phyloP scores from a whole-genome alignment of 495 filamentous ascomycete genomes.

The Parathielavia appendiculata region DNA sequence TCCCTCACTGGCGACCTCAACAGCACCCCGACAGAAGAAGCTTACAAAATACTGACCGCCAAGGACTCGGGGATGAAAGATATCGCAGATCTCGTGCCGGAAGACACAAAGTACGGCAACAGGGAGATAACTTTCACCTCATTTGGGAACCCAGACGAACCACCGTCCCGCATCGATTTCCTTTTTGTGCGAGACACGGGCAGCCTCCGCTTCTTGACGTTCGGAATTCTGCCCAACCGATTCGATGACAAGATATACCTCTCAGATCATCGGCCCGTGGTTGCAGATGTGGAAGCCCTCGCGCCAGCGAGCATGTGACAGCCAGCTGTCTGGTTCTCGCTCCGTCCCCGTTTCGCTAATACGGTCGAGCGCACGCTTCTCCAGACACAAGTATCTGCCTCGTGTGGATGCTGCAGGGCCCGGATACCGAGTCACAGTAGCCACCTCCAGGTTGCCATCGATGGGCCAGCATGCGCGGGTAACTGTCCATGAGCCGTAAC shows the following conservation, averaged over 20 bases:
- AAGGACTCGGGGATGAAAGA: conserved; percentile 28
- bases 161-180: conserved; percentile 31
- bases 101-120: conserved; percentile 29
- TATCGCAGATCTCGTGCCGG: conserved; percentile 24
- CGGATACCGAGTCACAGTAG: too few relatives aligned
- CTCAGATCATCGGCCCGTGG: conserved; percentile 72
- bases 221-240: conserved; percentile 55
- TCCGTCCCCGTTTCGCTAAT: too few relatives aligned
- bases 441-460: too few relatives aligned
- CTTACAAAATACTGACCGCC: conserved; percentile 53
- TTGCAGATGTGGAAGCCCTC: conserved; percentile 54
- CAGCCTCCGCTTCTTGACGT: conserved; percentile 31
- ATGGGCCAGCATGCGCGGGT: too few relatives aligned
- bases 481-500: too few relatives aligned
- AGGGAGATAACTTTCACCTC: conserved; percentile 54
- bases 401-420: too few relatives aligned
- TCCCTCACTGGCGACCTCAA: conserved; percentile 79
- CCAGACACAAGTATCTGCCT: too few relatives aligned
- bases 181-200: conserved; percentile 25
- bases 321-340: neutral
- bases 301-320: neutral
- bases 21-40: conserved; percentile 57
- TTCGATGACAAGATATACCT: conserved; percentile 64
- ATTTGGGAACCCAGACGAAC: conserved; percentile 45
- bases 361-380: too few relatives aligned